A percentile compares a stretch with the other conserved stretches of the same genome.
Conservation (phyloP, 257 asterid genomes). For the Primulina huaijiensis region DNA sequence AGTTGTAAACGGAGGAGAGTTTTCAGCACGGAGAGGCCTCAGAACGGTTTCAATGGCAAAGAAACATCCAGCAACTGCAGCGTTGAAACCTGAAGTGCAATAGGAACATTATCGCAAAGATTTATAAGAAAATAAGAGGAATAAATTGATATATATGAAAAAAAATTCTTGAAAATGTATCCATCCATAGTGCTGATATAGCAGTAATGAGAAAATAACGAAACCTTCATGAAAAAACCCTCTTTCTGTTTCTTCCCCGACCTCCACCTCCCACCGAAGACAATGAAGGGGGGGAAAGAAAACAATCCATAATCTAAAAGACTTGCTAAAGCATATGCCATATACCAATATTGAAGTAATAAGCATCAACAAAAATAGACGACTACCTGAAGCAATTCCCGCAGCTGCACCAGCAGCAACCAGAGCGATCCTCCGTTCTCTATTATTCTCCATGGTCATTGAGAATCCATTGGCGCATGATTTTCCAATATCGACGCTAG, state of each 20-base stretch:
- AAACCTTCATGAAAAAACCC: no score
- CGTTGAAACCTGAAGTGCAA: constrained; percentile 82
- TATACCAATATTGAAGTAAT: neutral
- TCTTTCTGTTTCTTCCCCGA: no score
- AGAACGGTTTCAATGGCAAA: constrained; percentile 98
- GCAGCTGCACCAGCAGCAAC: constrained; percentile 99
- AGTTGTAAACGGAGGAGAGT: constrained; percentile 98
- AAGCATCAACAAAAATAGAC: constrained; percentile 8
- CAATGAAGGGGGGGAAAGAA: no score
- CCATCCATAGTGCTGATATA: no score
- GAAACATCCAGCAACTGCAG: constrained; percentile 99
- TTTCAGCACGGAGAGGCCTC: constrained; percentile 97
- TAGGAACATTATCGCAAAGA: constrained; percentile 16
- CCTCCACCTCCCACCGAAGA: no score
- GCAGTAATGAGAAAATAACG: no score
- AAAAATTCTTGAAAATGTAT: no score
- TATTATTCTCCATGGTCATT: constrained; percentile 88
- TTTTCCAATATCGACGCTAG: constrained; percentile 97
- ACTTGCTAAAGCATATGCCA: no score
- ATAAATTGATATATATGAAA: neutral
- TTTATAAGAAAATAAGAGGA: constrained; percentile 2
- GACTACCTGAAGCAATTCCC: constrained; percentile 93
- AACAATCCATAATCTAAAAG: no score
- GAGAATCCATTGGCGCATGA: constrained; percentile 98
- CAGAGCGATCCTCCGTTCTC: constrained; percentile 94